Base-by-base conservation (phyloP, 805 yeast genomes). In the Ogataea siamensis region DNA sequence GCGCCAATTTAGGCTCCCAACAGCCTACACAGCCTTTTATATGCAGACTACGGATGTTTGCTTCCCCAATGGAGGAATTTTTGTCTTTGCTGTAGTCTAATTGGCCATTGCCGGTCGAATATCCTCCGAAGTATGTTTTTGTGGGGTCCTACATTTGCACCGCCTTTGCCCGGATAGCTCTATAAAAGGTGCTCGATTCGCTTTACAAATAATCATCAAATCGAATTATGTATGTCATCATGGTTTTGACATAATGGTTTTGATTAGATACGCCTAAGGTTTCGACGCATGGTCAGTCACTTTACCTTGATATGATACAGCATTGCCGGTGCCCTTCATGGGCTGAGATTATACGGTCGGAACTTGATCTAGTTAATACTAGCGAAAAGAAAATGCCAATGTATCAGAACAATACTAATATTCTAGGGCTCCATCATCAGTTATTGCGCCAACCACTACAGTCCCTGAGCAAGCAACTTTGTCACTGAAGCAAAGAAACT, bases 361-460 rank as follows among this genome's bases (percentile, higher is more conserved):
- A 61, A 64, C 69, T 64, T 64, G 69, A 64, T 55, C 69, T 63
- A 64, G 69, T 54, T 63, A 60, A 61, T 55, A 57, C 69, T 64
- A 63, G 69, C 69, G 69, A 42, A 55, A 58, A 63, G 68, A 37
- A 57, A 63, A 62, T 60, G 62, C 66, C 62, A 40, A 15, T 26
- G 14, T n/a, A 25, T 12, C 3, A n/a, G 28, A 34, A 21, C 28
- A 15, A 18, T 42, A 42, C 43, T 39, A 42, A 39, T 28, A n/a
- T 13, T 48, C 16, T 43, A 50, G 55, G 55, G 53, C 55, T 32
- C 55, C 55, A 39, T 34, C 56, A 27, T 16, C 51, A 13, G 39
- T 45, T 32, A 38, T 43, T 31, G 33, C 47, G 17, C 33, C 44
- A 19, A 27, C 43, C 19, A 23, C 40, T 12, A 39, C 45, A 18